Evolutionary conservation across 257 asterid genomes (phyloP).

Genomic region (Ehretia macrophylla): DNA sequence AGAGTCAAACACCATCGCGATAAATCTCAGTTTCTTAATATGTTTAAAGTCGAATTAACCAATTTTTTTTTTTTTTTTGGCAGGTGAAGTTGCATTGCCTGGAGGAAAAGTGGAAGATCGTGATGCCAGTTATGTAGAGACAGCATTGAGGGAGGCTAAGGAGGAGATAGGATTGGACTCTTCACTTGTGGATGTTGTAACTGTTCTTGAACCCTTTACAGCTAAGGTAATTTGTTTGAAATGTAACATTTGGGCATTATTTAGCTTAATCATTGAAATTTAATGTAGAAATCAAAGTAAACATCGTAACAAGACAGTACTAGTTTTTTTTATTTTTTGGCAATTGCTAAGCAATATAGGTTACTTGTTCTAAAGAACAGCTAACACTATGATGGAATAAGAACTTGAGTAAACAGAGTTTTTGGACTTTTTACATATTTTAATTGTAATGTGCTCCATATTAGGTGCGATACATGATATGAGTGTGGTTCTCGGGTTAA

Average conservation of each 20-base stretch:
- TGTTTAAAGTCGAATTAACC: no score
- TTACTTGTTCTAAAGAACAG: no score
- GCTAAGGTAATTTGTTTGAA: slow-evolving; percentile 37
- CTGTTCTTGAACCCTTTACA: slow-evolving; percentile 52
- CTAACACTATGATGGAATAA: no score
- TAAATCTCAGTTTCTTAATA: no score
- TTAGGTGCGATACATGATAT: no score
- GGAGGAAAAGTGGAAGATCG: slow-evolving; percentile 79
- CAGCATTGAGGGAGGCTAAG: slow-evolving; percentile 85
- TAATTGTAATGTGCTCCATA: no score
- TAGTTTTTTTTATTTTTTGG: no score
- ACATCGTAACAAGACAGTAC: no score
- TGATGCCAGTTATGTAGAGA: slow-evolving; percentile 47
- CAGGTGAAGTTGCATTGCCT: slow-evolving; percentile 90
- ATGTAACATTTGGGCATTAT: background rate
- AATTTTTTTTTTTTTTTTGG: background rate
- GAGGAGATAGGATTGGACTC: slow-evolving; percentile 92
- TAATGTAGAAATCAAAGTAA: no score
- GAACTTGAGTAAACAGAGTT: no score
- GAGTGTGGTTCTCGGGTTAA: no score
- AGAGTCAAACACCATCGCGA: background rate
- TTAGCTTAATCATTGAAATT: background rate
- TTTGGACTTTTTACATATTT: no score
- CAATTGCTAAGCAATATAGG: background rate
- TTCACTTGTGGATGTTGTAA: slow-evolving; percentile 52